Conservation (phyloP, 2,329 filamentous ascomycete species). For the Fusarium nodosum region DNA sequence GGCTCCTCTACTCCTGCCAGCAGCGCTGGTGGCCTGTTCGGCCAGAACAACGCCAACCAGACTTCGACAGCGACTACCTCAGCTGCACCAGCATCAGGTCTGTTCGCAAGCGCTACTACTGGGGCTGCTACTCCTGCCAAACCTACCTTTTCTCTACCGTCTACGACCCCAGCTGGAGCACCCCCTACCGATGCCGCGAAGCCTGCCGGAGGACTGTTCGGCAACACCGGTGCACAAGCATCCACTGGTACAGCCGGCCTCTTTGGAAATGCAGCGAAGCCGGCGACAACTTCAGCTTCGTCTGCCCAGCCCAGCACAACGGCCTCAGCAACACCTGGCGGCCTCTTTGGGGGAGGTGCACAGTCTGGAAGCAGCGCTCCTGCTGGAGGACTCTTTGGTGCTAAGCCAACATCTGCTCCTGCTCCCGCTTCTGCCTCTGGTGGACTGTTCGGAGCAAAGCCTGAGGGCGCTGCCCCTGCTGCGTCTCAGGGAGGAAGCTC, state of each 20-base stretch:
- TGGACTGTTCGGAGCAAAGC: constrained; percentile 43
- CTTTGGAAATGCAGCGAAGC: constrained; percentile 50
- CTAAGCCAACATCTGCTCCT: constrained; percentile 49
- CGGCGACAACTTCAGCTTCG: constrained; percentile 44
- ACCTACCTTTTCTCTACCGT: constrained; percentile 62
- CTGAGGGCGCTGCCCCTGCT: constrained; percentile 45
- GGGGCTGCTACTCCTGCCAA: constrained; percentile 59
- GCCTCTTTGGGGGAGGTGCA: constrained; percentile 55
- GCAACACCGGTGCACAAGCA: constrained; percentile 41
- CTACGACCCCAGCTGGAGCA: constrained; percentile 69
- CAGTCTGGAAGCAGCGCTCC: constrained; percentile 50
- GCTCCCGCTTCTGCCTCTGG: constrained; percentile 46
- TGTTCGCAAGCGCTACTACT: constrained; percentile 51
- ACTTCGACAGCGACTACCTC: constrained; percentile 43
- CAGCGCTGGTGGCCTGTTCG: constrained; percentile 42
- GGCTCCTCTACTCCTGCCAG: constrained; percentile 45
- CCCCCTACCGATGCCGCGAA: constrained; percentile 60
- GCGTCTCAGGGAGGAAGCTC: constrained; percentile 42
- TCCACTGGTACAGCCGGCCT: constrained; percentile 46
- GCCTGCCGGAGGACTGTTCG: constrained; percentile 47
- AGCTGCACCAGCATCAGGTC: constrained; percentile 47
- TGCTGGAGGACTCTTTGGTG: constrained; percentile 54
- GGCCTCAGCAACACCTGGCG: constrained; percentile 37
- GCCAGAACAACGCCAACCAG: constrained; percentile 48
- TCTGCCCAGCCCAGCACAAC: constrained; percentile 39